Conservation (phyloP, 805 yeast genomes). For the Yamadazyma sp. region DNA sequence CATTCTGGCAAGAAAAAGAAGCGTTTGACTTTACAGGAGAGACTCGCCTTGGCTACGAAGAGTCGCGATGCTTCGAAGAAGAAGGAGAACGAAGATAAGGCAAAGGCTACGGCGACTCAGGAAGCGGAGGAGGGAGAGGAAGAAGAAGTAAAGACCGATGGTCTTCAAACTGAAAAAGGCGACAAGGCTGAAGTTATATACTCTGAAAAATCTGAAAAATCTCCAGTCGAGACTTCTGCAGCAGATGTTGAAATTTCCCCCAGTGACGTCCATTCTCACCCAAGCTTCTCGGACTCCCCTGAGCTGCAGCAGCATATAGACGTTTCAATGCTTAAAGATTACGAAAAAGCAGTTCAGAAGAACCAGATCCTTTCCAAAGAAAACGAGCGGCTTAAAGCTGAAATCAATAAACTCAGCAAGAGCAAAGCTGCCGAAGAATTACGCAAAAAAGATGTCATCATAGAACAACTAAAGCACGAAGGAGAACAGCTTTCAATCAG, state of each 20-base stretch:
- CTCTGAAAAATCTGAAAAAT: neutral
- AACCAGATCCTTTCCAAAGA: neutral
- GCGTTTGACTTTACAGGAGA: slow-evolving; percentile 76
- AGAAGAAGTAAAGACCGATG: neutral
- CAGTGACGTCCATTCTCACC: neutral
- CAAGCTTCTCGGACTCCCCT: neutral
- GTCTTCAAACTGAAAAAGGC: neutral
- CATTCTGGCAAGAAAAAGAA: no score
- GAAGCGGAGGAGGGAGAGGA: neutral
- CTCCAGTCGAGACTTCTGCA: neutral
- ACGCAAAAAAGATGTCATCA: slow-evolving; percentile 56
- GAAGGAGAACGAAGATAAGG: neutral
- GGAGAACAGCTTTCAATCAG: slow-evolving; percentile 70
- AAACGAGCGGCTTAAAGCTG: slow-evolving; percentile 7
- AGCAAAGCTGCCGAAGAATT: neutral
- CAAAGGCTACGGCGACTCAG: neutral
- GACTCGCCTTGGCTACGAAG: slow-evolving; percentile 80
- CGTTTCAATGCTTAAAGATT: neutral
- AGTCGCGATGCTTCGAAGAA: slow-evolving; percentile 27
- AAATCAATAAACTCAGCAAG: slow-evolving; percentile 5
- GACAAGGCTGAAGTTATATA: no score
- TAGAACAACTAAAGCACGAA: slow-evolving; percentile 68
- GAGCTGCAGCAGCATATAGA: neutral
- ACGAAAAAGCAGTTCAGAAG: neutral
- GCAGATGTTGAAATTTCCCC: neutral